A percentile compares a stretch with the other conserved stretches of the same genome.
Conservation (phyloP, 768 basidiomycete genomes). For the Phlebiopsis gigantea region DNA sequence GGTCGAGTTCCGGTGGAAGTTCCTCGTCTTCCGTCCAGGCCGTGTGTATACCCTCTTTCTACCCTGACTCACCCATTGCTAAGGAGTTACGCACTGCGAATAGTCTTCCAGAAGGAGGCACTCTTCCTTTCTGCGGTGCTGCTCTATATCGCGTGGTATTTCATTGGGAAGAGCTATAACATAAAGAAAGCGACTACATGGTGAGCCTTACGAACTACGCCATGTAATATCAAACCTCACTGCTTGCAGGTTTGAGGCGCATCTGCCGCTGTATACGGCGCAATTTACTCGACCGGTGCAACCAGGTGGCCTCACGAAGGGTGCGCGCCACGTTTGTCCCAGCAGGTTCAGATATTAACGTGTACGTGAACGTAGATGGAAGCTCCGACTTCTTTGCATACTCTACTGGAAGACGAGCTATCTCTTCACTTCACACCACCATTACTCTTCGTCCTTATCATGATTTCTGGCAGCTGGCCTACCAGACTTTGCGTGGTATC, state of each 20-base stretch:
- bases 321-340: conserved; percentile 11
- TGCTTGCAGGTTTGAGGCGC: conserved; percentile 50
- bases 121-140: conserved; percentile 48
- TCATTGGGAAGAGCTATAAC: conserved; percentile 60
- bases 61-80: conserved; percentile 4
- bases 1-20: conserved; percentile 65
- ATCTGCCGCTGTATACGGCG: conserved; percentile 49
- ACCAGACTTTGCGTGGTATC: conserved; percentile 56
- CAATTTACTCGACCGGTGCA: conserved; percentile 74
- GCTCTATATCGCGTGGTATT: conserved; percentile 51
- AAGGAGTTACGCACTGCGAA: background rate
- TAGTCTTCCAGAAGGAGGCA: conserved; percentile 65
- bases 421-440: conserved; percentile 75
- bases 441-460: conserved; percentile 79
- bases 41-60: conserved; percentile 35
- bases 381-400: conserved; percentile 79
- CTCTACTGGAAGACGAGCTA: conserved; percentile 78
- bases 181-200: conserved; percentile 55
- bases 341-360: background rate
- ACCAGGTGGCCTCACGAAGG: conserved; percentile 31
- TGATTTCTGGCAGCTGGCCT: conserved; percentile 64
- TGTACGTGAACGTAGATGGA: conserved; percentile 51
- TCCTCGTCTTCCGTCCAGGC: conserved; percentile 78
- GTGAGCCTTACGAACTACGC: conserved; percentile 43
- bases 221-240: conserved; percentile 6